These are phyloP conservation scores for Suillus brevipes DNA, from an alignment of 768 basidiomycete species.

Conservation along the genomic window DNA sequence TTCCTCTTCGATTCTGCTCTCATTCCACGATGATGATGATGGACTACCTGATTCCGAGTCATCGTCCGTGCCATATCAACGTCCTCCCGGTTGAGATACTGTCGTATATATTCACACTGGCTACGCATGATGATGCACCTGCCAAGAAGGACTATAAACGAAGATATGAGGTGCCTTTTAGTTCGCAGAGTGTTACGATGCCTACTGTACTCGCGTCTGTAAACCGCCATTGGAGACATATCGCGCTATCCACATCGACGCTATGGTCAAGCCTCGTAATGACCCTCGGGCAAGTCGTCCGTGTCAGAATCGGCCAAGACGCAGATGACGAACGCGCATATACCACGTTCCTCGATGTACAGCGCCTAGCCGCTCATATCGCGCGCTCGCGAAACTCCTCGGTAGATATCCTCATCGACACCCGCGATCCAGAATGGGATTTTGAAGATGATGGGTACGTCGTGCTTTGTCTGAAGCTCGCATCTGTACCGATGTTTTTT, in stretches of 20 bases:
- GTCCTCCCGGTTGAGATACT: slow-evolving; percentile 57
- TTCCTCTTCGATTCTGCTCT: not conserved
- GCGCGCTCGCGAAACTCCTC: slow-evolving; percentile 48
- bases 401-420: slow-evolving; percentile 58
- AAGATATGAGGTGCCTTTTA: slow-evolving; percentile 30
- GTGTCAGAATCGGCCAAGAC: not conserved
- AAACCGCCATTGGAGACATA: slow-evolving; percentile 50
- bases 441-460: slow-evolving; percentile 51
- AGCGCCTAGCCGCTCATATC: slow-evolving; percentile 43
- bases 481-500: not conserved
- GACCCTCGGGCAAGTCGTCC: slow-evolving; percentile 29
- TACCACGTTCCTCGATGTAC: slow-evolving; percentile 32
- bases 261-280: slow-evolving; percentile 60
- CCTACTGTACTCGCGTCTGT: slow-evolving; percentile 52
- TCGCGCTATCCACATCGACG: slow-evolving; percentile 48
- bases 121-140: slow-evolving; percentile 34
- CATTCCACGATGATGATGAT: slow-evolving; percentile 14
- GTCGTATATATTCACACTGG: slow-evolving; percentile 54
- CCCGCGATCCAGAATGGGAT: slow-evolving; percentile 59
- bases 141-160: slow-evolving; percentile 19
- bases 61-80: slow-evolving; percentile 31
- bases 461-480: not conserved
- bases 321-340: not conserved
- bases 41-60: not conserved
- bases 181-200: slow-evolving; percentile 40